Conservation (phyloP, 371 early-diverging fungal species). For the Apophysomyces elegans region DNA sequence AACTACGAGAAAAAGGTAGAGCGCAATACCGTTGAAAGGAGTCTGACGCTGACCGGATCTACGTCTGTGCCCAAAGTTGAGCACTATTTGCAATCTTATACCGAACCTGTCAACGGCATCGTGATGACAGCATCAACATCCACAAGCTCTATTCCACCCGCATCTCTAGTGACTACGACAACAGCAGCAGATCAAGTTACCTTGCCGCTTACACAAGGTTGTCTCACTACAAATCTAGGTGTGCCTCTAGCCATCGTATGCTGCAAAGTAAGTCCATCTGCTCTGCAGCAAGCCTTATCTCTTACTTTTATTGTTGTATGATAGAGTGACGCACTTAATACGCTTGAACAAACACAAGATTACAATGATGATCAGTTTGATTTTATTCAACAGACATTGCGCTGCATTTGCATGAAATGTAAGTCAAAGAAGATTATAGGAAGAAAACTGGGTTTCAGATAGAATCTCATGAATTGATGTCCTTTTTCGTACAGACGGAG, state of each 20-base stretch:
- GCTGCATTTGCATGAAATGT: conserved; percentile 90
- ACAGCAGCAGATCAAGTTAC: conserved; percentile 45
- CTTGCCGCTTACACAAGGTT: conserved; percentile 75
- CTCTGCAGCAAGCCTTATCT: not conserved
- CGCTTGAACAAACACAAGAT: conserved; percentile 76
- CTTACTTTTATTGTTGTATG: not conserved
- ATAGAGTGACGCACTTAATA: conserved; percentile 76
- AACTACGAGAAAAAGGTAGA: conserved; percentile 68
- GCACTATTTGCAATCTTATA: conserved; percentile 55
- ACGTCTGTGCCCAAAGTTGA: conserved; percentile 39
- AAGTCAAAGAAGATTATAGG: conserved; percentile 24
- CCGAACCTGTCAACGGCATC: conserved; percentile 42
- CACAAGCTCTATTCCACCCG: conserved; percentile 35
- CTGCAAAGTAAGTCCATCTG: conserved; percentile 66
- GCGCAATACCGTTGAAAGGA: not conserved
- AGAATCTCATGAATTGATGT: not conserved
- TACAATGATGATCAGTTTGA: conserved; percentile 90
- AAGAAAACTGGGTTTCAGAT: not conserved
- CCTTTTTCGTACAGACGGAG: conserved; percentile 70
- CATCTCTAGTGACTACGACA: conserved; percentile 17
- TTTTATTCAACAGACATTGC: conserved; percentile 89
- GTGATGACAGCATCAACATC: conserved; percentile 45
- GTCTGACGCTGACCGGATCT: not conserved
- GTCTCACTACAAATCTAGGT: conserved; percentile 80
- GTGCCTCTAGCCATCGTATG: conserved; percentile 87